Base-by-base conservation (phyloP, 164 flowering plant genomes). In the Warburgia ugandensis region DNA sequence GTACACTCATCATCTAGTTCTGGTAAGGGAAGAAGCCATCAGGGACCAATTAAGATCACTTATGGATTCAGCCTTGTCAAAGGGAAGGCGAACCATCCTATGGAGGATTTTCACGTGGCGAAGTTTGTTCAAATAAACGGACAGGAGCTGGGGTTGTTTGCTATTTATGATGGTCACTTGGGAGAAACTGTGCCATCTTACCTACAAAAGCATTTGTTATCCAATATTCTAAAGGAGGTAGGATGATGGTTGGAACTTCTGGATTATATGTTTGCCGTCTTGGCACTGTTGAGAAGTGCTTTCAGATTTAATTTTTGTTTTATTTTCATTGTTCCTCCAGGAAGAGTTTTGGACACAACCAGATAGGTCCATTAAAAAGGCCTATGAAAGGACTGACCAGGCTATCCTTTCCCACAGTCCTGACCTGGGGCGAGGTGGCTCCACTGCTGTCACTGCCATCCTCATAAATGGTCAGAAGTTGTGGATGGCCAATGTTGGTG, bases 91-190 rank as follows among this genome's bases (percentile, higher is more conserved):
- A 83, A 73, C 68, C 95, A 86, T 76, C 95, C 95, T 9, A 86
- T 86, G 95, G 95, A 86, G 66, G 95, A 86, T 67, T 86, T 64
- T 67, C 91, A 86, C 68, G 88, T 86, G 32, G 84, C 95, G 27
- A 83, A 86, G 51, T 77, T 83, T 61, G 58, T 76, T 35, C 80
- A 70, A n/a, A 16, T n/a, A 12, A 73, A 62, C 12, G 84, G 77
- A 5, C 81, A 62, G 3, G 91, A 83, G 56, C 73, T 86, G 41
- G 95, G 95, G 25, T 68, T 86, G 28, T 86, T 86, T 68, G 95
- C 91, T 50, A 83, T 86, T 14, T 86, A 58, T 55, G 95, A 86
- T 55, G 95, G 95, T 9, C 95, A 86, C 61, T 56, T 83, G 59
- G 95, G 95, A 25, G 86, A 86, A 62, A 72, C 67, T 45, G 95